Conservation (phyloP, 495 filamentous ascomycete species). For the Monascus purpureus region DNA sequence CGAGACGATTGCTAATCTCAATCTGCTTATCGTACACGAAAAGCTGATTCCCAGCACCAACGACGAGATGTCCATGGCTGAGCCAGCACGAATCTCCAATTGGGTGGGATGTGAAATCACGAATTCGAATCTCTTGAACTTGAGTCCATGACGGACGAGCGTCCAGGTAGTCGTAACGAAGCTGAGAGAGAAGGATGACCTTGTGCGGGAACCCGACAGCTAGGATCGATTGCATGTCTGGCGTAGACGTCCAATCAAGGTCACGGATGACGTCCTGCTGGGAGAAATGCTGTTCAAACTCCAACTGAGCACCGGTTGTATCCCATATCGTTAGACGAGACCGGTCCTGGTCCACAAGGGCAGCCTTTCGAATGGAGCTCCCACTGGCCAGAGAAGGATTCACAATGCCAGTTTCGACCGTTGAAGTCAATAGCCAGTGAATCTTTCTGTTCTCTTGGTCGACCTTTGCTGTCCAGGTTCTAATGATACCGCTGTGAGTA, state of each 20-base stretch:
- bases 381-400: constrained; percentile 70
- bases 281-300: constrained; percentile 64
- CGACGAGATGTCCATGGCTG: constrained; percentile 64
- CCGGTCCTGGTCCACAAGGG: constrained; percentile 57
- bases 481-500: constrained; percentile 57
- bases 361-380: constrained; percentile 76
- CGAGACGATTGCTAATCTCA: constrained; percentile 45
- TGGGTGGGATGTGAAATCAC: constrained; percentile 73
- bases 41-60: constrained; percentile 88
- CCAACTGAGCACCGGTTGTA: constrained; percentile 63
- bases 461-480: constrained; percentile 77
- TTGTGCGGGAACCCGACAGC: constrained; percentile 82
- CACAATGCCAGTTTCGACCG: constrained; percentile 63
- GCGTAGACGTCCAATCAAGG: constrained; percentile 89
- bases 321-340: constrained; percentile 91
- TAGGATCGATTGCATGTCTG: constrained; percentile 79
- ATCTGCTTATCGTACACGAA: constrained; percentile 70
- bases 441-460: constrained; percentile 39
- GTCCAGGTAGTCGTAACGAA: constrained; percentile 87
- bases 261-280: constrained; percentile 65
- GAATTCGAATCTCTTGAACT: constrained; percentile 68
- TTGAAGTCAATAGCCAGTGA: constrained; percentile 75
- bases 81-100: constrained; percentile 93
- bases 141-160: constrained; percentile 82
- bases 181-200: constrained; percentile 74